Percentiles rank a stretch among this genome's conserved stretches.
phyloP scores from a whole-genome alignment of 441 rosid species.

The Breynia disticha region DNA sequence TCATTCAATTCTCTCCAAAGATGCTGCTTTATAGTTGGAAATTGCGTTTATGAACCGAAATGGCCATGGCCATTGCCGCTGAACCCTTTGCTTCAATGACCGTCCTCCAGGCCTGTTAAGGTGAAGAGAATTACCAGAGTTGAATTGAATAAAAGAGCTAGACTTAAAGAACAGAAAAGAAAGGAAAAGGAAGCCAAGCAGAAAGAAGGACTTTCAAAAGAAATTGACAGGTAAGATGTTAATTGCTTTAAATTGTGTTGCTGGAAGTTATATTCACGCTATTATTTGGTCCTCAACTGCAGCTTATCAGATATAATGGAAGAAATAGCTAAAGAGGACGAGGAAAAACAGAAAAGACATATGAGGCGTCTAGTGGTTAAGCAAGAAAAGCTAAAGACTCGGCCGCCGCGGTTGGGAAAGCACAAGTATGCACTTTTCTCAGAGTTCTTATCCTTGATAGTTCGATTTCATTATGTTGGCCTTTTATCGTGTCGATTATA shows the following conservation, averaged over 20 bases:
- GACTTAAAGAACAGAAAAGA: constrained; percentile 34
- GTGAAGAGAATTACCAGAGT: constrained; percentile 59
- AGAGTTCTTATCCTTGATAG: background rate
- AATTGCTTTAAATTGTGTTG: background rate
- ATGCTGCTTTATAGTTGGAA: background rate
- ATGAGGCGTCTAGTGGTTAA: constrained; percentile 42
- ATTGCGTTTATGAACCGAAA: background rate
- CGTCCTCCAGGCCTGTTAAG: constrained; percentile 35
- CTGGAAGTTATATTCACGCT: constrained; percentile 5
- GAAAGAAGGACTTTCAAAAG: constrained; percentile 34
- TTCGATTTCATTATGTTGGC: background rate
- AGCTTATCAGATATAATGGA: constrained; percentile 58
- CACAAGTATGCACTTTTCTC: constrained; percentile 50
- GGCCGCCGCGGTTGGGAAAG: constrained; percentile 86
- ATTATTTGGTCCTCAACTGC: constrained; percentile 10
- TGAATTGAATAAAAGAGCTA: constrained; percentile 59
- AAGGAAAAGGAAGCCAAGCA: constrained; percentile 36
- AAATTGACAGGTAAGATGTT: constrained; percentile 46
- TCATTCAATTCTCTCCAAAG: background rate
- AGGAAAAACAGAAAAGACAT: constrained; percentile 54
- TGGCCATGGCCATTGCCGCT: background rate
- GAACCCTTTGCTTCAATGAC: constrained; percentile 8
- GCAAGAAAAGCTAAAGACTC: constrained; percentile 55
- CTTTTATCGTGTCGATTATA: background rate
- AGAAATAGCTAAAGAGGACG: constrained; percentile 73